Conservation (phyloP, 306 rosid species). For the Quercus cerris region DNA sequence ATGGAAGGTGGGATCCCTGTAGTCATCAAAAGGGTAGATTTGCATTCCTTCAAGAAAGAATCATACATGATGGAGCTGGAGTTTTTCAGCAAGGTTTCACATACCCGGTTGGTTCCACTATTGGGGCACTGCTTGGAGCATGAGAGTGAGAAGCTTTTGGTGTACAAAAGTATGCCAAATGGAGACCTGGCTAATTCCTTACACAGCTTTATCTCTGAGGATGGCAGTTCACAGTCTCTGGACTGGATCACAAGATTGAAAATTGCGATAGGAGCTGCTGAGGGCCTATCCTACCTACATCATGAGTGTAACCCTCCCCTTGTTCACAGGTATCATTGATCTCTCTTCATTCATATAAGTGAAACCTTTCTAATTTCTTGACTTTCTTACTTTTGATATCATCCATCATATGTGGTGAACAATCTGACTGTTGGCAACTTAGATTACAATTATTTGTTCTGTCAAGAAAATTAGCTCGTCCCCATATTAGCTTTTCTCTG, state of each 20-base stretch:
- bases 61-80: slow-evolving; percentile 56
- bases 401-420: neutral
- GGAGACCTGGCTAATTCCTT: slow-evolving; percentile 79
- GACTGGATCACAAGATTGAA: slow-evolving; percentile 98
- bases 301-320: slow-evolving; percentile 80
- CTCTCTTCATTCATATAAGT: slow-evolving; percentile 9
- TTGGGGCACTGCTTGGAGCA: slow-evolving; percentile 84
- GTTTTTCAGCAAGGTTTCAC: slow-evolving; percentile 71
- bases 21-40: slow-evolving; percentile 71
- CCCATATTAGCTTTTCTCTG: neutral
- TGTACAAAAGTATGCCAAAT: slow-evolving; percentile 84
- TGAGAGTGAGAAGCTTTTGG: slow-evolving; percentile 67
- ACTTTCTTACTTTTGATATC: neutral
- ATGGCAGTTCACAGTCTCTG: slow-evolving; percentile 51
- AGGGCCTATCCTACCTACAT: slow-evolving; percentile 73
- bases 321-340: slow-evolving; percentile 71
- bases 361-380: slow-evolving; percentile 1
- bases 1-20: slow-evolving; percentile 56
- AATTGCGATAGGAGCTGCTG: slow-evolving; percentile 94
- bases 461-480: neutral
- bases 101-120: slow-evolving; percentile 71
- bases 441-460: neutral
- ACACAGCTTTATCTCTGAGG: slow-evolving; percentile 41
- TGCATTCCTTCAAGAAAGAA: slow-evolving; percentile 45
- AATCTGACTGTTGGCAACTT: neutral